Conservation (phyloP, 176 grass and related monocot genomes). For the Elymus sibiricus region DNA sequence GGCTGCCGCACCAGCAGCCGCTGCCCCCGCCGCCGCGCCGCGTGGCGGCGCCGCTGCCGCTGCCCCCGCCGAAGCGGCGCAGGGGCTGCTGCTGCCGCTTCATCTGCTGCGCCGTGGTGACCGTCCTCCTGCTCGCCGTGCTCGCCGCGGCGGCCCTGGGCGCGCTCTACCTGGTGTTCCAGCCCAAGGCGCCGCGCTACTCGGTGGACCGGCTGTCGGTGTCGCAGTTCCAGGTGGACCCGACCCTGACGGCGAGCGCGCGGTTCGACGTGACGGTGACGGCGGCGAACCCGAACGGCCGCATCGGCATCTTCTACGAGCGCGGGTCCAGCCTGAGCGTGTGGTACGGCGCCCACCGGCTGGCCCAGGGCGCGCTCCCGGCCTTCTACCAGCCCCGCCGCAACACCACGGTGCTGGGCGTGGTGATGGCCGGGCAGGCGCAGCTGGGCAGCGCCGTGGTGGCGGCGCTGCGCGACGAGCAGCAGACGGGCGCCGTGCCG, state of each 20-base stretch:
- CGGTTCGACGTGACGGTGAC: conserved; percentile 75
- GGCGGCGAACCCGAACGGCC: conserved; percentile 58
- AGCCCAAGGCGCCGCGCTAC: conserved; percentile 78
- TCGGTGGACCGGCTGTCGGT: conserved; percentile 69
- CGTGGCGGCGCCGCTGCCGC: neutral
- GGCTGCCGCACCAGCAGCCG: neutral
- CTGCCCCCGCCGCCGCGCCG: conserved; percentile 35
- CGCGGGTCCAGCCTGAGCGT: conserved; percentile 51
- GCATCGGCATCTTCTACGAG: conserved; percentile 71
- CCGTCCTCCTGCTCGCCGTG: conserved; percentile 26
- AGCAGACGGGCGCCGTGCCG: conserved; percentile 54
- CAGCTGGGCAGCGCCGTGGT: conserved; percentile 50
- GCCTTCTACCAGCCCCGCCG: conserved; percentile 76
- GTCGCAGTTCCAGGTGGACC: conserved; percentile 45
- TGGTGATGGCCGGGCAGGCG: conserved; percentile 49
- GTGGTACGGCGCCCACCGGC: conserved; percentile 35
- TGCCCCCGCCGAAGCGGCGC: conserved; percentile 4
- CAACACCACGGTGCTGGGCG: conserved; percentile 65
- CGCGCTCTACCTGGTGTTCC: conserved; percentile 56
- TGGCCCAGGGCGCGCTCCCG: conserved; percentile 51
- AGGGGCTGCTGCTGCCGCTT: conserved; percentile 56
- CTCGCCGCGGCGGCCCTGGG: conserved; percentile 30
- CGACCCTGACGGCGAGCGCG: conserved; percentile 35
- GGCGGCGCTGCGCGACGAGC: conserved; percentile 43
- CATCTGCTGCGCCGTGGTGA: conserved; percentile 41